Base-by-base conservation (phyloP, 208 protist species). In the Acanthamoeba triangularis region DNA sequence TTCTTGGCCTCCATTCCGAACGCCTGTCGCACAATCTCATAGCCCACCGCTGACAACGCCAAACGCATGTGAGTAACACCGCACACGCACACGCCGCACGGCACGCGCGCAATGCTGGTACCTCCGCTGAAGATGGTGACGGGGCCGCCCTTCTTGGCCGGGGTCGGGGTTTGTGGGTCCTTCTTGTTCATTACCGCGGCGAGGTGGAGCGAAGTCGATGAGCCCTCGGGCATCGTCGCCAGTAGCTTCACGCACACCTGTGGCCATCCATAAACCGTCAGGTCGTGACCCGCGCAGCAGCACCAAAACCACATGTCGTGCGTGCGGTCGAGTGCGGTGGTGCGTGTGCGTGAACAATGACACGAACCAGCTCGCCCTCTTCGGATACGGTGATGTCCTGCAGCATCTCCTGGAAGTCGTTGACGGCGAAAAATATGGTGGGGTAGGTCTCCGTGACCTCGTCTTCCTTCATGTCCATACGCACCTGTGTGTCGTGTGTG, bases 371-470 rank as follows among this genome's bases (percentile, higher is more conserved):
- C 41, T 85, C 76, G 76, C 76, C 76, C 30, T 85, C 76, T 20
- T 85, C 76, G n/a, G 23, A 85, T 35, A 85, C n/a, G 41, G 76
- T 85, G 41, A 85, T 35, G 20, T 85, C 76, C 28, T 85, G 76
- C 16, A 85, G 76, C 23, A 85, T 35, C 11, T 85, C 76, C 41
- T 85, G 76, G 76, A 85, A 85, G 41, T 91, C 56, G 56, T 91
- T 91, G 11, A 91, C 84, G n/a, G 84, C 84, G 56, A 91, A 91
- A 37, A 91, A 91, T 8, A 91, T 91, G 47, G 59, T 63, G 14
- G 84, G 84, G 37, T 91, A 91, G 84, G 84, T 91, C 35, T 91
- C 56, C 23, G 49, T 69, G 6, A 91, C 84, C 35, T 91, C 84
- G 20, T 91, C 84, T 18, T 63, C 59, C 56, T 91, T 91, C 54